Evolutionary conservation across 495 filamentous ascomycete species (phyloP).

Genomic region (Pyrenula aspistea): DNA sequence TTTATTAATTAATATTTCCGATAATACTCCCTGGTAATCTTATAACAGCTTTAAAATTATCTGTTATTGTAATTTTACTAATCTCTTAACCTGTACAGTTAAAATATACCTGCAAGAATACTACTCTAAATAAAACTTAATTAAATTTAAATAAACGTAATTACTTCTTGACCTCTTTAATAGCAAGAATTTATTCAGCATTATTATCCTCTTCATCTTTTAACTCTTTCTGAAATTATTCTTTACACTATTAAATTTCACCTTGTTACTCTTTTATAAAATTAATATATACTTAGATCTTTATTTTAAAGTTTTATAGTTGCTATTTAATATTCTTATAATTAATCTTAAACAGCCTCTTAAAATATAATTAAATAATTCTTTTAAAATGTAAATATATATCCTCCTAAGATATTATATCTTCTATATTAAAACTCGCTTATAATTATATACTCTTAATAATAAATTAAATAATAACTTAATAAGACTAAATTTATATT

Average conservation of each 20-base stretch:
- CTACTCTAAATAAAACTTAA: constrained; percentile 1
- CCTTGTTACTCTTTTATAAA: neutral
- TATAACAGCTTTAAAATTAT: too few relatives aligned
- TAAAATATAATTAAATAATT: constrained; percentile 1
- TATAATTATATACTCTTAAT: constrained; percentile 3
- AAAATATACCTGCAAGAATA: constrained; percentile 3
- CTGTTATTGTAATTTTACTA: too few relatives aligned
- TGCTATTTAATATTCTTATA: neutral
- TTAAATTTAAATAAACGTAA: constrained; percentile 2
- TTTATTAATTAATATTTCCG: too few relatives aligned
- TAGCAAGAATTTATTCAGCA: constrained; percentile 1
- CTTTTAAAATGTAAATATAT: constrained; percentile 2
- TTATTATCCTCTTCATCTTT: constrained; percentile 3
- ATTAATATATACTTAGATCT: constrained; percentile 2
- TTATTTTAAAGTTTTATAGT: constrained; percentile 2
- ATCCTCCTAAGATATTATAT: neutral
- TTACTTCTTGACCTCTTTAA: constrained; percentile 3
- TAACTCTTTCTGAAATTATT: constrained; percentile 3
- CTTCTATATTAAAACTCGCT: neutral
- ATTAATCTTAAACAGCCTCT: neutral
- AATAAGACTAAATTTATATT: too few relatives aligned
- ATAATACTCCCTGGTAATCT: too few relatives aligned
- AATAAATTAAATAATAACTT: too few relatives aligned
- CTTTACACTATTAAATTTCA: constrained; percentile 1
- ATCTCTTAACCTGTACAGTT: too few relatives aligned